Evolutionary conservation across 352 stramenopile species (phyloP).

Genomic region (Phytophthora tentaculata): DNA sequence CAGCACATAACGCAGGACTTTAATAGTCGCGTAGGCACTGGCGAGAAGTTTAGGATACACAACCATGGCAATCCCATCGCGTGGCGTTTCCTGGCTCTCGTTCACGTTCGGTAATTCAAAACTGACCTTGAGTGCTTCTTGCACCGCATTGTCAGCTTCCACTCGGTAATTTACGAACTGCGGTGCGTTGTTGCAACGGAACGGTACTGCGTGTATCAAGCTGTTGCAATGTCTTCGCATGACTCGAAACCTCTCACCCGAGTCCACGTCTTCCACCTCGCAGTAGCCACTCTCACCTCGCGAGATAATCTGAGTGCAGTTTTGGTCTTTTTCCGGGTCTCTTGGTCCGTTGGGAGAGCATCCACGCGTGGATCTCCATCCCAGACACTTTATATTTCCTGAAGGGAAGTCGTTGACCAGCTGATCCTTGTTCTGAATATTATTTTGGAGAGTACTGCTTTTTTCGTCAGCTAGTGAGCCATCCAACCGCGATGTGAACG

Average conservation of each 20-base stretch:
- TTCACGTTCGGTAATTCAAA: constrained; percentile 22
- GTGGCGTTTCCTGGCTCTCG: not conserved
- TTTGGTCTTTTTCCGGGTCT: constrained; percentile 11
- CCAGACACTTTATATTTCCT: constrained; percentile 17
- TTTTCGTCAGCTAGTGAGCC: constrained; percentile 7
- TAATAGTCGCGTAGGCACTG: constrained; percentile 47
- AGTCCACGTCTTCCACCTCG: constrained; percentile 24
- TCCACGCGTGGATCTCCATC: constrained; percentile 17
- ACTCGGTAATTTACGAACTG: constrained; percentile 44
- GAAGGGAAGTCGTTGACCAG: constrained; percentile 10
- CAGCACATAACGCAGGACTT: constrained; percentile 36
- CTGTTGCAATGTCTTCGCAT: constrained; percentile 42
- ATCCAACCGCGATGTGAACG: constrained; percentile 18
- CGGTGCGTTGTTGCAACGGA: constrained; percentile 40
- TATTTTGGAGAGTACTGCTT: constrained; percentile 1
- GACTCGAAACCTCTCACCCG: constrained; percentile 31
- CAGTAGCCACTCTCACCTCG: constrained; percentile 49
- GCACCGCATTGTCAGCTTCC: not conserved
- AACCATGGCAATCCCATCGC: constrained; percentile 52
- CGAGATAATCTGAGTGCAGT: constrained; percentile 20
- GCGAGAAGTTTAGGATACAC: constrained; percentile 56
- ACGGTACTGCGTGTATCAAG: constrained; percentile 26
- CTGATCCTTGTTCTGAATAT: not conserved
- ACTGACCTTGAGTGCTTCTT: constrained; percentile 11
- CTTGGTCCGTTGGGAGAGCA: constrained; percentile 22